Conservation (phyloP, 257 asterid genomes). For the Penstemon barbatus region DNA sequence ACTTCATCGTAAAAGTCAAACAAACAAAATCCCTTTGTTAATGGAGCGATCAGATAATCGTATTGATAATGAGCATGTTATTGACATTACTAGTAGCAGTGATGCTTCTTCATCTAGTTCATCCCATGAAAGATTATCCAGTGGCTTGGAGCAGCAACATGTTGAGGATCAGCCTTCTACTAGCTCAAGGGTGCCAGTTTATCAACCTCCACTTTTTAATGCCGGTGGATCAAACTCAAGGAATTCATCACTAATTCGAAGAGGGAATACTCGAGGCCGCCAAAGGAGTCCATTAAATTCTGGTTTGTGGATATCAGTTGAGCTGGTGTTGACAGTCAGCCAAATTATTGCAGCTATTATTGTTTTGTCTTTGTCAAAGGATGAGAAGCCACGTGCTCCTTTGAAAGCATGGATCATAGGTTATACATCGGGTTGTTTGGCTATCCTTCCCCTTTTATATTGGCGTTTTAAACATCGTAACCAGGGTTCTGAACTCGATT, state of each 20-base stretch:
- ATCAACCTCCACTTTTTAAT: slow-evolving; percentile 54
- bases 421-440: slow-evolving; percentile 91
- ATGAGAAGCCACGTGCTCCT: slow-evolving; percentile 86
- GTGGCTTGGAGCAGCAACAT: slow-evolving; percentile 48
- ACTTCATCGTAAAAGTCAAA: slow-evolving; percentile 55
- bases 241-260: slow-evolving; percentile 57
- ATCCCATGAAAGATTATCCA: slow-evolving; percentile 50
- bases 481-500: slow-evolving; percentile 68
- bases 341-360: slow-evolving; percentile 81
- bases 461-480: slow-evolving; percentile 81
- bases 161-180: slow-evolving; percentile 63
- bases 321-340: slow-evolving; percentile 70
- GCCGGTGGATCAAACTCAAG: slow-evolving; percentile 58
- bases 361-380: slow-evolving; percentile 67
- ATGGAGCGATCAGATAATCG: slow-evolving; percentile 64
- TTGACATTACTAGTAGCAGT: slow-evolving; percentile 64
- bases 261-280: slow-evolving; percentile 65
- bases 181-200: slow-evolving; percentile 50
- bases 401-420: slow-evolving; percentile 75
- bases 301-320: slow-evolving; percentile 78
- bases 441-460: slow-evolving; percentile 78
- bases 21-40: slow-evolving; percentile 48
- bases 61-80: slow-evolving; percentile 49
- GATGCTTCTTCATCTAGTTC: slow-evolving; percentile 56
- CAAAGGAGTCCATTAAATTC: slow-evolving; percentile 87